Percentiles rank a stretch among this genome's conserved stretches.
These are phyloP conservation scores for Cyberlindnera subsufficiens DNA, from an alignment of 805 yeast genomes.

Conservation along the genomic window DNA sequence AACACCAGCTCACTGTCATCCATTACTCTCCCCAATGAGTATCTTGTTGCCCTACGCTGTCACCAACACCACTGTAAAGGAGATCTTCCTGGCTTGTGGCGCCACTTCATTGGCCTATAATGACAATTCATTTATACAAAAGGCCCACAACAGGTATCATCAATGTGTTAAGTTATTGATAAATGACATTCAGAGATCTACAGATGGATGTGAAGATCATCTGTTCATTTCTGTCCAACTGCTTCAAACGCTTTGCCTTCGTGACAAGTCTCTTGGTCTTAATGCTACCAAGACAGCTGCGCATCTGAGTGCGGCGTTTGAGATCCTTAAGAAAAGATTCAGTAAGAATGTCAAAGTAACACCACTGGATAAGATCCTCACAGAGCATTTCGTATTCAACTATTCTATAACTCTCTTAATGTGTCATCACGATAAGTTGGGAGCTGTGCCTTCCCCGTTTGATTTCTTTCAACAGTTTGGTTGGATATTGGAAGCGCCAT, in stretches of 20 bases:
- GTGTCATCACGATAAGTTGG: constrained; percentile 20
- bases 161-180: constrained; percentile 15
- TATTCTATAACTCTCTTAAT: constrained; percentile 21
- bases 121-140: constrained; percentile 12
- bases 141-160: constrained; percentile 17
- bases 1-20: constrained; percentile 19
- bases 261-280: constrained; percentile 22
- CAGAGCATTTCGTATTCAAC: constrained; percentile 22
- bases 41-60: constrained; percentile 17
- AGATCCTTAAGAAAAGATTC: constrained; percentile 21
- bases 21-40: constrained; percentile 14
- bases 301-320: constrained; percentile 22
- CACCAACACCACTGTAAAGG: constrained; percentile 13
- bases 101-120: constrained; percentile 19
- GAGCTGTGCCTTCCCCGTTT: constrained; percentile 21
- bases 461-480: constrained; percentile 20
- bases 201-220: constrained; percentile 20
- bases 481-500: constrained; percentile 8
- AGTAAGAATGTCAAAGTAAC: constrained; percentile 3
- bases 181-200: constrained; percentile 14
- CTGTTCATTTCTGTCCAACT: constrained; percentile 22
- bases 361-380: constrained; percentile 17
- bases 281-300: constrained; percentile 23
- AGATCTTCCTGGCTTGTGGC: constrained; percentile 22
- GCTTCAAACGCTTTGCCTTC: constrained; percentile 21